phyloP scores from a whole-genome alignment of 305 asterid species.

The Ajuga reptans region DNA sequence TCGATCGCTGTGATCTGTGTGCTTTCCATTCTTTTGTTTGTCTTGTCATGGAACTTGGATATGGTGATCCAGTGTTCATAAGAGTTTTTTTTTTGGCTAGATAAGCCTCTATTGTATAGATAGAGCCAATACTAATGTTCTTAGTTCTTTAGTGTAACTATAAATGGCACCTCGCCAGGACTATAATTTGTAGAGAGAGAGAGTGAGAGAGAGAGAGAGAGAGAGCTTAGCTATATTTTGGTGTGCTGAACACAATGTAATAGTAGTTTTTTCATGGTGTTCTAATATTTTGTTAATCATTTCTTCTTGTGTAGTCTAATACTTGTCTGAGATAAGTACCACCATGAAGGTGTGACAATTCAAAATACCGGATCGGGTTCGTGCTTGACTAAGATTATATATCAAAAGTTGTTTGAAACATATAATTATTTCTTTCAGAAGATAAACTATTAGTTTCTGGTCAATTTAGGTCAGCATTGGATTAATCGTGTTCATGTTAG shows the following conservation, averaged over 20 bases:
- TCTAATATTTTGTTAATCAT: not conserved
- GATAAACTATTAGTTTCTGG: no score
- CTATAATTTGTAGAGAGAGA: constrained; percentile 22
- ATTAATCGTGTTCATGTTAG: no score
- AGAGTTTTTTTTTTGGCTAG: constrained; percentile 43
- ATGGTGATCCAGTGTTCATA: constrained; percentile 49
- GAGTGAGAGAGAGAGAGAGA: constrained; percentile 14
- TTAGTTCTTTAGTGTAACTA: constrained; percentile 38
- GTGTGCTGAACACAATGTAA: constrained; percentile 32
- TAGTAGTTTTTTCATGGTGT: constrained; percentile 33
- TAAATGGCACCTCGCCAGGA: constrained; percentile 63
- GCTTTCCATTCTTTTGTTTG: constrained; percentile 56
- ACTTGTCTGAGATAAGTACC: no score
- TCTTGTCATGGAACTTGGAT: constrained; percentile 44
- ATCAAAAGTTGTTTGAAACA: no score
- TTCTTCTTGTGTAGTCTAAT: not conserved
- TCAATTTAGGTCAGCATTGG: no score
- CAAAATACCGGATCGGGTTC: no score
- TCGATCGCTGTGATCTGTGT: constrained; percentile 33
- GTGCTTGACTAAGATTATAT: no score
- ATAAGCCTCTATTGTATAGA: constrained; percentile 66
- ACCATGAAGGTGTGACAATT: no score
- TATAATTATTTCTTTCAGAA: no score
- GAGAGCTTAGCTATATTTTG: constrained; percentile 21
- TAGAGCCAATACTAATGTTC: constrained; percentile 35